Base-by-base conservation (phyloP, 2,329 filamentous ascomycete genomes). In the Fusarium xylarioides region DNA sequence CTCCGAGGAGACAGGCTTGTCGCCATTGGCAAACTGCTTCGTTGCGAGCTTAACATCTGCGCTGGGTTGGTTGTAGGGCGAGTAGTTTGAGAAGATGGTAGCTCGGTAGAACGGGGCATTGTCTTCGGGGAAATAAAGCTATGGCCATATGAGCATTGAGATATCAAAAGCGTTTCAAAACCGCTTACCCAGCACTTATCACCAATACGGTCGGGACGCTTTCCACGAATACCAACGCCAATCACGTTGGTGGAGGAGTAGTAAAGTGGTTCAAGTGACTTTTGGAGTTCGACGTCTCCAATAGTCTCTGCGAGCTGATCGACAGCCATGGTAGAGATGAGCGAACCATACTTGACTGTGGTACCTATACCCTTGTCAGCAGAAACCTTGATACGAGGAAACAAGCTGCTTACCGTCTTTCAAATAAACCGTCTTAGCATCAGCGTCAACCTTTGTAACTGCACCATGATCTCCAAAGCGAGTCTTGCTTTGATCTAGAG, bases 71-170 rank as follows among this genome's bases (percentile, higher is more conserved):
- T 99, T 99, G 90, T 97, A 91, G 55, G 95, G 96, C 21, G 96
- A 98, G 89, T 99, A 99, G 90, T 99, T 99, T 84, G 95, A 98
- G 91, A 99, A 99, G 86, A 99, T 98, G 81, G 96, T 99, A 80
- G 96, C 96, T 77, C 96, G 93, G 89, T 99, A 99, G 89, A 99
- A 99, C 81, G 94, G 95, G 88, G 95, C 97, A 89, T 98, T 92
- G 83, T 97, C 93, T 85, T 99, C 96, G 70, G 96, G 96, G 91
- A 98, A 99, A 90, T 99, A 99, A 75, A 99, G 88, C 52, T 54
- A 1, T 30, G 3, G 0, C 11, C 6, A 5, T 23, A 11, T 54
- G 4, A 54, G 26, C 11, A 10, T 19, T 0, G 1, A 30, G 4
- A 7, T 4, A 28, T 19, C 5, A 18, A 19, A 2, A 4, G 7